Base-by-base conservation (phyloP, 2,329 filamentous ascomycete genomes). In the Ploettnerulaceae sp. region DNA sequence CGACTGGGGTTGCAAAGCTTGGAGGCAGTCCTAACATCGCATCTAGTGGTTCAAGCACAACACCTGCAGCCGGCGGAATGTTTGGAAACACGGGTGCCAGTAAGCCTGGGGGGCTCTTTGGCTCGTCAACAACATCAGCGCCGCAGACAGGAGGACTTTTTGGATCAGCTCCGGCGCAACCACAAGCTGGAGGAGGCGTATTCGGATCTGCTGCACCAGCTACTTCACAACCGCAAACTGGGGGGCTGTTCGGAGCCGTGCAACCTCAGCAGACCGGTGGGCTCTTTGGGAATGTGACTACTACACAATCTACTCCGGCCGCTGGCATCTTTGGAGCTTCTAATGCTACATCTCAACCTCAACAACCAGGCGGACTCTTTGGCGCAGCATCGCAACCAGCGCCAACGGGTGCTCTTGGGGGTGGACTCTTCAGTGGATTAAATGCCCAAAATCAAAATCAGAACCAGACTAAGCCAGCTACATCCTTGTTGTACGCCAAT, bases 91-190 rank as follows among this genome's bases (percentile, higher is more conserved):
- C 55, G 17, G 35, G 46, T 25, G 33, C 54, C 22, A 51, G 54
- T 21, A 40, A 56, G 35, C 39, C 49, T 32, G 57, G 57, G 29
- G 60, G 60, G 25, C 41, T 61, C 15, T 62, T 61, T 53, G 60
- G 60, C 21, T 53, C 58, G 15, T 45, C 57, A 14, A 50, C 55
- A 47, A 38, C 56, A 53, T 43, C 39, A 24, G 44, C 56, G 6
- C 49, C 56, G n/a, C 47, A 50, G 22, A 42, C 52, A 31, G 58
- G 59, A 20, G 60, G 62, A n/a, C 45, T 67, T 8, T 67, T 68
- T 53, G 66, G 65, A 39, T 49, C 57, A 24, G 35, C 55, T 46
- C 15, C 47, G 49, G 35, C 46, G 18, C 57, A 61, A 47, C 53
- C 56, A 15, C 42, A 49, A 25, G 34, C 46, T 26, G 57, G 58